A percentile compares a stretch with the other conserved stretches of the same genome.
phyloP scores from a whole-genome alignment of 345 rosid genomes.

The Eucalyptus regnans region DNA sequence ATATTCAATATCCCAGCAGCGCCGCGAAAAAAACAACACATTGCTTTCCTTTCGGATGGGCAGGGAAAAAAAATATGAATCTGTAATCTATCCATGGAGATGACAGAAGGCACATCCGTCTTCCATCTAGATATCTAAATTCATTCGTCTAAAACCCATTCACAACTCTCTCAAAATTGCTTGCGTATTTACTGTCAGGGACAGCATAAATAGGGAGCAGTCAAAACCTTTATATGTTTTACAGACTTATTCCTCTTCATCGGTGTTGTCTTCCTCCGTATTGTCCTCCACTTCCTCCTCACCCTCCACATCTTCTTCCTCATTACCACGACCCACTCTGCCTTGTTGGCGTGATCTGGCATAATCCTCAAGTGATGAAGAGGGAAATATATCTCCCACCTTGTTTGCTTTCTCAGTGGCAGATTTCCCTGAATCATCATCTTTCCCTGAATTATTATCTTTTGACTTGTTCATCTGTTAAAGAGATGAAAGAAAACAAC shows the following conservation, averaged over 20 bases:
- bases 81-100: neutral
- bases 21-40: neutral
- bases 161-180: neutral
- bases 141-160: neutral
- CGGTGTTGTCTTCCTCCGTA: slow-evolving; percentile 8
- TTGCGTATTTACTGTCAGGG: neutral
- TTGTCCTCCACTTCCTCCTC: slow-evolving; percentile 3
- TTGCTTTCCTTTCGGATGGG: neutral
- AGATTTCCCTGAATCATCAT: slow-evolving; percentile 22
- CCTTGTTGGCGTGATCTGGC: slow-evolving; percentile 18
- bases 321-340: neutral
- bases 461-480: slow-evolving; percentile 58
- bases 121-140: neutral
- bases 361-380: slow-evolving; percentile 63
- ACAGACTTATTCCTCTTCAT: neutral
- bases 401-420: slow-evolving; percentile 36
- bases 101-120: neutral
- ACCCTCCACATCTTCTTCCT: neutral
- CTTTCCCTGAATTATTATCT: slow-evolving; percentile 26
- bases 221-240: neutral
- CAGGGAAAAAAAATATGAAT: neutral
- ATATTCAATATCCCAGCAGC: neutral
- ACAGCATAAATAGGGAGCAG: neutral
- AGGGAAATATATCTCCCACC: slow-evolving; percentile 72
- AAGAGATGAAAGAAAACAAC: neutral